Evolutionary conservation across 1,139 yeast species (phyloP).

Genomic region (Hyphopichia buzzinii): DNA sequence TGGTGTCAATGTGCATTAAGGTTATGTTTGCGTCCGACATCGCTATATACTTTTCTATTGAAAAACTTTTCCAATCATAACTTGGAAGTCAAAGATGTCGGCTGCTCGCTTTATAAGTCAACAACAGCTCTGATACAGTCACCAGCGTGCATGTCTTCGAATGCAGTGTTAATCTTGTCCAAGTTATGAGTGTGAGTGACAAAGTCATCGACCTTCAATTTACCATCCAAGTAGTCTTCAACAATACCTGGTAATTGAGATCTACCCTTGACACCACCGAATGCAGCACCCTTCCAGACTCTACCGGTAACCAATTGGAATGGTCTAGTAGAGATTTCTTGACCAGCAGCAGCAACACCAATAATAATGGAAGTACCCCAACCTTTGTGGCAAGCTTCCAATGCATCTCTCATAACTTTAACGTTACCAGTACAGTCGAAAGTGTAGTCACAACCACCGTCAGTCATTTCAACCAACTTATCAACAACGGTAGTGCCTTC

Average conservation of each 20-base stretch:
- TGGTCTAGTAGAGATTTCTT: slow-evolving; percentile 94
- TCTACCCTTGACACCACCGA: slow-evolving; percentile 98
- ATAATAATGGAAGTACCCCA: slow-evolving; percentile 96
- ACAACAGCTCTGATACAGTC: slow-evolving; percentile 92
- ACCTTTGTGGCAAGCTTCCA: slow-evolving; percentile 97
- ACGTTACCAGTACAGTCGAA: slow-evolving; percentile 98
- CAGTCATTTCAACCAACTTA: slow-evolving; percentile 83
- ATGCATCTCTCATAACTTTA: slow-evolving; percentile 89
- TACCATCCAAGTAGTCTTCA: slow-evolving; percentile 78
- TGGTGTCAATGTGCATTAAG: no score
- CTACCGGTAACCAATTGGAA: slow-evolving; percentile 99
- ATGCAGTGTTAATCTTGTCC: slow-evolving; percentile 78
- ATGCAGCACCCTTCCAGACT: slow-evolving; percentile 98
- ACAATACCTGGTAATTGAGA: slow-evolving; percentile 90
- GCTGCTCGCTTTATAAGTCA: slow-evolving; percentile 30
- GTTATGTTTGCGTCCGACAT: background rate
- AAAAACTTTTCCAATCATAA: background rate
- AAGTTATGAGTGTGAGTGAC: slow-evolving; percentile 86
- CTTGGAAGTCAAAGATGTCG: slow-evolving; percentile 1
- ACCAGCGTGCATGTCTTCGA: slow-evolving; percentile 94
- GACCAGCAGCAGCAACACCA: slow-evolving; percentile 98
- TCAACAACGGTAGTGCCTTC: slow-evolving; percentile 79
- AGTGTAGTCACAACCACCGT: slow-evolving; percentile 94
- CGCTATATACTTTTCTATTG: background rate
- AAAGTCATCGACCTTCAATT: slow-evolving; percentile 89